A percentile compares a stretch with the other conserved stretches of the same genome.
These are phyloP conservation scores for Irpex lacteus DNA, from an alignment of 1,284 basidiomycete species.

Conservation along the genomic window DNA sequence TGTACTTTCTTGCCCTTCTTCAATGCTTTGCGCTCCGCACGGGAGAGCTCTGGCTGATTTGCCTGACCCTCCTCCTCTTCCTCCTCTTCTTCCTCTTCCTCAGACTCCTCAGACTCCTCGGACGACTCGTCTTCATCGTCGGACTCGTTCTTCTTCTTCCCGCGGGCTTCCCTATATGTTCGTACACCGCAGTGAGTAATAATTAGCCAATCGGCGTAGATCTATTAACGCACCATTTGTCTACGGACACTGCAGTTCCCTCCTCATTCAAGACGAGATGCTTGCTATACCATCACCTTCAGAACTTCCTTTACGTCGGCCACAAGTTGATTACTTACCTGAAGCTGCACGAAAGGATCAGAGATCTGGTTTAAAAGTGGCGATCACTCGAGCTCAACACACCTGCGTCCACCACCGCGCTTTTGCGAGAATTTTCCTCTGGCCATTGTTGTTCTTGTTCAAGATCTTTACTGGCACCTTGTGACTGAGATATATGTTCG, in stretches of 20 bases:
- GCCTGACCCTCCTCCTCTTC: slow-evolving; percentile 10
- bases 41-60: slow-evolving; percentile 25
- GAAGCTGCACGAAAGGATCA: slow-evolving; percentile 23
- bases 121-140: slow-evolving; percentile 28
- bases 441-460: slow-evolving; percentile 20
- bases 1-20: slow-evolving; percentile 30
- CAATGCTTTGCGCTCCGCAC: slow-evolving; percentile 26
- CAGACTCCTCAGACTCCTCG: slow-evolving; percentile 19
- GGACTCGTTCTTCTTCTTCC: slow-evolving; percentile 19
- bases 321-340: slow-evolving; percentile 20
- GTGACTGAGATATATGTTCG: neutral
- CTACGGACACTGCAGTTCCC: slow-evolving; percentile 54
- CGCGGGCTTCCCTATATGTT: slow-evolving; percentile 11
- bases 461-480: neutral
- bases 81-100: slow-evolving; percentile 11
- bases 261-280: slow-evolving; percentile 59
- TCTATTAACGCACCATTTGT: slow-evolving; percentile 40
- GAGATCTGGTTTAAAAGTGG: neutral
- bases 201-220: neutral
- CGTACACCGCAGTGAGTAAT: slow-evolving; percentile 2
- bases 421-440: slow-evolving; percentile 77
- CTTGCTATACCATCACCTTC: slow-evolving; percentile 37
- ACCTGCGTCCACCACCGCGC: slow-evolving; percentile 77
- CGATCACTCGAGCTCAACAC: slow-evolving; percentile 11
- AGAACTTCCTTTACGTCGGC: neutral